phyloP scores from a whole-genome alignment of 2,329 filamentous ascomycete species.

The Fusarium sp. region DNA sequence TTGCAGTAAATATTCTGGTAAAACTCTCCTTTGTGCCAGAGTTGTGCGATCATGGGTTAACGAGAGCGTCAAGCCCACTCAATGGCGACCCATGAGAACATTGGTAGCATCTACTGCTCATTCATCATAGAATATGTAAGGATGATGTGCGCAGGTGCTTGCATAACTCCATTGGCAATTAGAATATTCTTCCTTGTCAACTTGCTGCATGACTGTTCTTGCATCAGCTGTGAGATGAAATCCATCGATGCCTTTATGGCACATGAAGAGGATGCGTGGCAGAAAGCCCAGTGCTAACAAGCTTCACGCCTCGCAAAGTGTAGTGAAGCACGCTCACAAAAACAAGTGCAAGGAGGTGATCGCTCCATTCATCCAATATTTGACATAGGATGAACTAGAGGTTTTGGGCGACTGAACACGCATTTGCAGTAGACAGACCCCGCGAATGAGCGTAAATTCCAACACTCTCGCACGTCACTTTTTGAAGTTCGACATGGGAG shows the following conservation, averaged over 20 bases:
- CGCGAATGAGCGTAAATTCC: conserved; percentile 16
- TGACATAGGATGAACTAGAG: conserved; percentile 3
- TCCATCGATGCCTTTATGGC: conserved; percentile 6
- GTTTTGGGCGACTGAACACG: conserved; percentile 2
- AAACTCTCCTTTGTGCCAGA: neutral
- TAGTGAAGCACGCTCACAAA: neutral
- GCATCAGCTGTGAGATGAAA: conserved; percentile 4
- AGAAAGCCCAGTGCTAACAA: conserved; percentile 4
- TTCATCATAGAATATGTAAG: conserved; percentile 5
- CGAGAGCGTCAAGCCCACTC: neutral
- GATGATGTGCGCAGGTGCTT: conserved; percentile 3
- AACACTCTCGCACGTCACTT: conserved; percentile 6
- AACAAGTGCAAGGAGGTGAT: neutral
- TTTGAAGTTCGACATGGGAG: neutral
- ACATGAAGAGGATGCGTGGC: conserved; percentile 1
- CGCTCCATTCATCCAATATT: conserved; percentile 1
- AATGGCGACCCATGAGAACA: conserved; percentile 1
- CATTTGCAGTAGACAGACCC: conserved; percentile 16
- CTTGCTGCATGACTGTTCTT: conserved; percentile 1
- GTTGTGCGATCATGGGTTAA: conserved; percentile 19
- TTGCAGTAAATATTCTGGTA: conserved; percentile 1
- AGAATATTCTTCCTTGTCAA: neutral
- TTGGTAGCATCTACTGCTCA: conserved; percentile 1
- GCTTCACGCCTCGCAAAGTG: neutral
- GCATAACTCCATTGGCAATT: neutral